These are phyloP conservation scores for Colletotrichum orchidophilum DNA, from an alignment of 2,329 filamentous ascomycete genomes.

Conservation along the genomic window DNA sequence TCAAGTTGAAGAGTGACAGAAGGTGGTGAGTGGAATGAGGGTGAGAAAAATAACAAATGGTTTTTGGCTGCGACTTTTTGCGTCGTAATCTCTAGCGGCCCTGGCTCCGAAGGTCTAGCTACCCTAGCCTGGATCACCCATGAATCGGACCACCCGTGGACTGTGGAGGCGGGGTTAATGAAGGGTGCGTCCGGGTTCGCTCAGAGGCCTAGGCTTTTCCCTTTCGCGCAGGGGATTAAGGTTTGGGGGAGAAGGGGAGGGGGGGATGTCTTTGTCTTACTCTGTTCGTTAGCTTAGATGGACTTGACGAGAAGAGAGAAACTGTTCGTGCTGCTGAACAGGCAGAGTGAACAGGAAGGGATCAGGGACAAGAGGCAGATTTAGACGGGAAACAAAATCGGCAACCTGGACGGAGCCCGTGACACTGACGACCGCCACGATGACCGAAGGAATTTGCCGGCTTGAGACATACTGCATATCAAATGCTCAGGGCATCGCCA, in stretches of 20 bases:
- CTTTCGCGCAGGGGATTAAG: neutral
- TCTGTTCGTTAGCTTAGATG: neutral
- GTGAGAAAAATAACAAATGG: neutral
- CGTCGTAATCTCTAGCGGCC: slow-evolving; percentile 6
- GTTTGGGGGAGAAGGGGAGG: too few relatives aligned
- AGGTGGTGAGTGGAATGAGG: neutral
- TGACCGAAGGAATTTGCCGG: neutral
- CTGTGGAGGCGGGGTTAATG: slow-evolving; percentile 2
- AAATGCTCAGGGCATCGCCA: slow-evolving; percentile 3
- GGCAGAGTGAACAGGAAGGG: neutral
- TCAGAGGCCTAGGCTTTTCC: neutral
- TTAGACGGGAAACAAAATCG: neutral
- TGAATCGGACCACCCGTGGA: neutral
- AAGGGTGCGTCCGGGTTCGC: neutral
- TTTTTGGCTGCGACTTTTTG: neutral
- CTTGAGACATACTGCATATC: slow-evolving; percentile 5
- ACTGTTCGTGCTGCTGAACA: too few relatives aligned
- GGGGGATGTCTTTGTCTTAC: neutral
- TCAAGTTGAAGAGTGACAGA: neutral
- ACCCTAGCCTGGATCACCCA: neutral
- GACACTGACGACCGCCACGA: neutral
- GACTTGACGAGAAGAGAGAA: neutral
- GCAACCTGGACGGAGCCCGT: neutral
- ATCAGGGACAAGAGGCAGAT: neutral
- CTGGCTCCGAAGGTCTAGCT: neutral